Base-by-base conservation (phyloP, 352 stramenopile species). In the Globisporangium paddicum region DNA sequence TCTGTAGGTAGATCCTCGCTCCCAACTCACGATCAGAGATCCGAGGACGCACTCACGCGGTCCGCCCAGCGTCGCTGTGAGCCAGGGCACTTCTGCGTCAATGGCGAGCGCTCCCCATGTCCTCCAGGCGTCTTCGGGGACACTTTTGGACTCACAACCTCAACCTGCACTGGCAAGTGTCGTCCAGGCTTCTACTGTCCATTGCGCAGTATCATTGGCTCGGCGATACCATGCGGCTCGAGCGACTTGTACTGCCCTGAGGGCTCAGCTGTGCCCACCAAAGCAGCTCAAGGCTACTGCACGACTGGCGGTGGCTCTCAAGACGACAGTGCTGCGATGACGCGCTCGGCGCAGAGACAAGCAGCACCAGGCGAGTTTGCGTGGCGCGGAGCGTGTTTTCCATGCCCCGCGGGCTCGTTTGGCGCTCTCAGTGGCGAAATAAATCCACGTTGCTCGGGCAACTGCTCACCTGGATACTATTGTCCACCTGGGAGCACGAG, bases 391-490 rank as follows among this genome's bases (percentile, higher is more conserved):
- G 58, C 55, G 41, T 92, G 82, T 25, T 82, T 72, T 47, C 60
- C 64, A 0, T 97, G 89, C 56, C 86, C 87, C 3, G 65, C 71
- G 2, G 85, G 86, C 1, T 71, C 57, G 7, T 96, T 75, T 53
- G 85, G 89, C 8, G 67, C 54, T 0, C 38, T 56, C 9, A 34
- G 62, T 9, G 77, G 75, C 14, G 68, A 90, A 60, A 72, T 60
- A 8, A 57, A 74, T 47, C 53, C 76, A 1, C 58, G 57, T 0
- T 97, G 89, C 51, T 71, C 73, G 0, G 89, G 83, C 0, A 32
- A 32, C 3, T 97, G 89, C 64, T 41, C 66, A 16, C 18, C 64
- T 7, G 89, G 89, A 5, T 96, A 85, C 62, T 95, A 74, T 61
- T 91, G 82, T 34, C 77, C 79, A 13, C 40, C 63, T 5, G 73